phyloP scores from a whole-genome alignment of 2,329 filamentous ascomycete species.

The Tolypocladium paradoxum region DNA sequence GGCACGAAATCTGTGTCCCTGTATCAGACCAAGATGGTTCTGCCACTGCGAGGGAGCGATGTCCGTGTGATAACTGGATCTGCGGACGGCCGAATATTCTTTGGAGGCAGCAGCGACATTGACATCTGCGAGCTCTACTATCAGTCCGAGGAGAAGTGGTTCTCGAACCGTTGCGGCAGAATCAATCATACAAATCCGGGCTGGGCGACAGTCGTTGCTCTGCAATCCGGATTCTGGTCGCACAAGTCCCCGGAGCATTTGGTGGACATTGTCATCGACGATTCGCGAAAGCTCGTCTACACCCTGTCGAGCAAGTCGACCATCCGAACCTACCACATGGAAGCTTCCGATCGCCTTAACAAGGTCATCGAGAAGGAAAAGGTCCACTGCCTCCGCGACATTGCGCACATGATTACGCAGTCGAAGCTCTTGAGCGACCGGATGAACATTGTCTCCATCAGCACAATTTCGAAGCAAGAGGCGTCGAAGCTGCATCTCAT shows the following conservation, averaged over 20 bases:
- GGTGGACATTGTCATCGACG: constrained; percentile 74
- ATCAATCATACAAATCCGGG: constrained; percentile 76
- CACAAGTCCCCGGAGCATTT: constrained; percentile 51
- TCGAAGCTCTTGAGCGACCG: constrained; percentile 60
- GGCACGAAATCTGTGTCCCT: constrained; percentile 66
- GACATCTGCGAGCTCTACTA: constrained; percentile 93
- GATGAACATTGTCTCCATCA: constrained; percentile 72
- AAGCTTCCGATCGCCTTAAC: constrained; percentile 48
- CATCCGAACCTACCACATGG: constrained; percentile 85
- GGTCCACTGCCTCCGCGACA: constrained; percentile 54
- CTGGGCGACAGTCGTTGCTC: constrained; percentile 51
- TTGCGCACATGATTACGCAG: constrained; percentile 74
- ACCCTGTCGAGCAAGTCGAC: constrained; percentile 81
- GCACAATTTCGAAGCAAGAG: constrained; percentile 68
- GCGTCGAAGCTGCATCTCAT: constrained; percentile 79
- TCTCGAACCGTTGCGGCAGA: constrained; percentile 76
- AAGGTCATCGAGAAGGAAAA: constrained; percentile 57
- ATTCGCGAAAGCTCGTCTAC: constrained; percentile 80
- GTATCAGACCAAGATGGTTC: constrained; percentile 80
- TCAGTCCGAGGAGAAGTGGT: constrained; percentile 96
- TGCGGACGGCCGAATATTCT: constrained; percentile 84
- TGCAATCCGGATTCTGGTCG: constrained; percentile 39
- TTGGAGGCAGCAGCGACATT: constrained; percentile 67
- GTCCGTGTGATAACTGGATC: constrained; percentile 73
- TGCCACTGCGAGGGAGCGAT: constrained; percentile 64